A percentile compares a stretch with the other conserved stretches of the same genome.
These are phyloP conservation scores for Sphagnum fallax DNA, from an alignment of 228 moss, liverwort and hornwort species.

Conservation along the genomic window DNA sequence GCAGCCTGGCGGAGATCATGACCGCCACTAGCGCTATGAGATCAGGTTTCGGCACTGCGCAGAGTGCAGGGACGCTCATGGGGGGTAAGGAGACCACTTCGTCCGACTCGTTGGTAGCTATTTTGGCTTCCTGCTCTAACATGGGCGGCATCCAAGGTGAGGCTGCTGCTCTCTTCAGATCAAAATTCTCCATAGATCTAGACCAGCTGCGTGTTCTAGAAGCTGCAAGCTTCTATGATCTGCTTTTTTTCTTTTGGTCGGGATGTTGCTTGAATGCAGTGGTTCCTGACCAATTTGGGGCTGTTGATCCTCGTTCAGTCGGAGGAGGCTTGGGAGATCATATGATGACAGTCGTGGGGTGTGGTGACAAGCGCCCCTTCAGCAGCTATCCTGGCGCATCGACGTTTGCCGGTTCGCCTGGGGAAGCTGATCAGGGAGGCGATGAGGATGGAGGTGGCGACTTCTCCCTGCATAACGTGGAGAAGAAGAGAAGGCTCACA, in stretches of 20 bases:
- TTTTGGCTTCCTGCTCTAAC: conserved; percentile 74
- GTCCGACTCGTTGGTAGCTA: conserved; percentile 68
- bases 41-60: neutral
- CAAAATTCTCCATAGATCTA: no score
- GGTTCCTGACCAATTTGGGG: no score
- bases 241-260: no score
- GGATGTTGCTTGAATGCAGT: no score
- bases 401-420: no score
- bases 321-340: conserved; percentile 41
- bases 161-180: no score
- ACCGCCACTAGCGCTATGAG: no score
- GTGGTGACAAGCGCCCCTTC: conserved; percentile 39
- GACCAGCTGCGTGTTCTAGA: no score
- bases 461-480: conserved; percentile 9
- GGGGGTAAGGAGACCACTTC: conserved; percentile 54
- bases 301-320: conserved; percentile 7
- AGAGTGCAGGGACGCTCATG: conserved; percentile 74
- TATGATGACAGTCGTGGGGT: conserved; percentile 15
- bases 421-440: no score
- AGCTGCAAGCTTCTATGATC: no score
- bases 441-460: conserved; percentile 32
- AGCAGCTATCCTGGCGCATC: conserved; percentile 9
- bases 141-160: conserved; percentile 45
- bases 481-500: conserved; percentile 55
- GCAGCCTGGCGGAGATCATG: no score